These are phyloP conservation scores for Tuber calosporum DNA, from an alignment of 495 filamentous ascomycete species.

Conservation along the genomic window DNA sequence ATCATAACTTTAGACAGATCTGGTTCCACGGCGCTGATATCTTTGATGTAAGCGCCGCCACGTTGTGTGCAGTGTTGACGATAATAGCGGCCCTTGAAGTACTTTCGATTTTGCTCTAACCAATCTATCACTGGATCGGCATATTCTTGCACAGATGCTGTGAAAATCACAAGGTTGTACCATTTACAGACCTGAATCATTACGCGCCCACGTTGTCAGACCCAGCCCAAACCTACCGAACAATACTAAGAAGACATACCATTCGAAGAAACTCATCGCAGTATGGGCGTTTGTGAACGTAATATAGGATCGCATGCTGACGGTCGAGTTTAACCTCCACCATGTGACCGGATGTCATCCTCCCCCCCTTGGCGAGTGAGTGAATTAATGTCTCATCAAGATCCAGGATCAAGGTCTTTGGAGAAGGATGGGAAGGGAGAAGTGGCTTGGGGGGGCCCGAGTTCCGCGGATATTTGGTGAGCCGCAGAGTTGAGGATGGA, in stretches of 20 bases:
- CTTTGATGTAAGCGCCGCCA: conserved; percentile 95
- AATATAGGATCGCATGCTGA: conserved; percentile 95
- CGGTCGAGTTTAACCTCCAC: conserved; percentile 92
- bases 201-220: conserved; percentile 1
- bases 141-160: conserved; percentile 95
- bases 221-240: background rate
- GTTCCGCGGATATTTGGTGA: conserved; percentile 83
- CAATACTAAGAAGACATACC: conserved; percentile 43
- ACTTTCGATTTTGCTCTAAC: conserved; percentile 93
- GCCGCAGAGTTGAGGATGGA: conserved; percentile 56
- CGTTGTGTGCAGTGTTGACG: conserved; percentile 92
- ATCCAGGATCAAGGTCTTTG: conserved; percentile 88
- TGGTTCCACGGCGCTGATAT: conserved; percentile 89
- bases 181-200: conserved; percentile 68
- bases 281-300: conserved; percentile 93
- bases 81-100: conserved; percentile 86
- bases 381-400: conserved; percentile 96
- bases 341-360: conserved; percentile 97
- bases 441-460: conserved; percentile 83
- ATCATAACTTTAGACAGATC: conserved; percentile 98
- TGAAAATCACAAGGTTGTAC: conserved; percentile 98
- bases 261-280: conserved; percentile 96
- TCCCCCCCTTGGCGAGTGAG: conserved; percentile 89
- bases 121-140: conserved; percentile 98
- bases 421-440: conserved; percentile 54